Evolutionary conservation across 192 early-diverging fungal genomes (phyloP), one percentile per base, ranked within the genome.

Genomic region (Coemansia sp.): DNA sequence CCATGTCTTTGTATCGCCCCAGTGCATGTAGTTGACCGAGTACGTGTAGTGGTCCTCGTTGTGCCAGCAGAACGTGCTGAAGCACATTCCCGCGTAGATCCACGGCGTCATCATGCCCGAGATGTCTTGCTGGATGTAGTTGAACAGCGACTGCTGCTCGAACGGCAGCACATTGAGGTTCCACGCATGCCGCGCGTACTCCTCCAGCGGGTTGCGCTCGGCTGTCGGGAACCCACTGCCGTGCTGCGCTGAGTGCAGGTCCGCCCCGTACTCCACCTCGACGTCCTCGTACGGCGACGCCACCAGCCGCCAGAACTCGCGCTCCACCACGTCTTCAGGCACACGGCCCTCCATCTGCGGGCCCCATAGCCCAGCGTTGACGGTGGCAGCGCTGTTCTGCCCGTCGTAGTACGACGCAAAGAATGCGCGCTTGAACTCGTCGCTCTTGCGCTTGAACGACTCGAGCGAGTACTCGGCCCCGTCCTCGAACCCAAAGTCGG

Each of bases 1-100:
- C 96, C 96, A 98, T 0, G 95, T 98, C 82, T 98, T 98, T 43
- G 95, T 93, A 66, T 94, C 95, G 10, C 96, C 96, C 87, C 86
- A 90, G 67, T 97, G 95, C 83, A 89, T 88, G 81, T 98, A 98
- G 80, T 98, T 98, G 84, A 96, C 89, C 20, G 93, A 94, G 70
- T 95, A 97, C 5, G 93, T 95, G 74, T 91, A 95, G 75, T 97
- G 95, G 74, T 98, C 96, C 77, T 98, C 96, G 46, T 91, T 91
- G 67, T 98, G 96, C 96, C 96, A 98, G 74, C 95, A 97, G 73
- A 98, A 98, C 6, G 95, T 92, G 34, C 90, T 91, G 65, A 97
- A 97, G 56, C 86, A 89, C 93, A 95, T 95, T 15, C 96, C 96
- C 4, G 97, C 90, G 62, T 98, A 98, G 25, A 98, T 80, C 95